Evolutionary conservation across 108 stramenopile genomes (phyloP).

Genomic region (Cyclotella atomus): DNA sequence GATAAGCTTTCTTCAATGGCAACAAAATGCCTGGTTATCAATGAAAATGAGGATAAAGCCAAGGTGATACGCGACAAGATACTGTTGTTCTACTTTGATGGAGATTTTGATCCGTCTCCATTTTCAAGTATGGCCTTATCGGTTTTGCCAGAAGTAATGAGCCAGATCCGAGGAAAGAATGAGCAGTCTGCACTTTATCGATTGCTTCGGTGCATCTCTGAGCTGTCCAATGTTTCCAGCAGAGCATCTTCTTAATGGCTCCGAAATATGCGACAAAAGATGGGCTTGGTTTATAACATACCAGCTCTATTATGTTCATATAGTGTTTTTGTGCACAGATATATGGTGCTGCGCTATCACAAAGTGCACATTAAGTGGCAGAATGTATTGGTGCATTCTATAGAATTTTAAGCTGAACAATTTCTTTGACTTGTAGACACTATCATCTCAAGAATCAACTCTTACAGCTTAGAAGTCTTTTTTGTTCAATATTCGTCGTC

Average conservation of each 20-base stretch:
- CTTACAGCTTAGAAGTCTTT: too few relatives aligned
- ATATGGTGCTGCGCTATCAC: too few relatives aligned
- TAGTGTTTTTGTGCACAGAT: too few relatives aligned
- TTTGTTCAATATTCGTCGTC: too few relatives aligned
- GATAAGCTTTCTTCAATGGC: too few relatives aligned
- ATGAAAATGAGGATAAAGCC: not conserved
- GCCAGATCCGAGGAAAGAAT: not conserved
- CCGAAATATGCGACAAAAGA: not conserved
- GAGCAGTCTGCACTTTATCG: not conserved
- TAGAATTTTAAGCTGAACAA: too few relatives aligned
- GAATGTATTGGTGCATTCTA: too few relatives aligned
- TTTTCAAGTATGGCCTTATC: not conserved
- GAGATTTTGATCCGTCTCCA: conserved; percentile 2
- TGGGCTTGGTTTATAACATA: not conserved
- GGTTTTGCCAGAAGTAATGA: not conserved
- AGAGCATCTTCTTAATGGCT: not conserved
- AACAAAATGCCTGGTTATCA: not conserved
- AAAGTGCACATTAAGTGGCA: too few relatives aligned
- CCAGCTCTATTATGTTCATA: too few relatives aligned
- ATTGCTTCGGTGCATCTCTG: not conserved
- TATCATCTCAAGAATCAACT: too few relatives aligned
- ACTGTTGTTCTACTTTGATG: not conserved
- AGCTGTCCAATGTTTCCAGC: not conserved
- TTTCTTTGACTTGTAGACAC: too few relatives aligned
- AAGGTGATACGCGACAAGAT: not conserved